Conservation (phyloP, 2,329 filamentous ascomycete species). For the Xylariaceae sp. region DNA sequence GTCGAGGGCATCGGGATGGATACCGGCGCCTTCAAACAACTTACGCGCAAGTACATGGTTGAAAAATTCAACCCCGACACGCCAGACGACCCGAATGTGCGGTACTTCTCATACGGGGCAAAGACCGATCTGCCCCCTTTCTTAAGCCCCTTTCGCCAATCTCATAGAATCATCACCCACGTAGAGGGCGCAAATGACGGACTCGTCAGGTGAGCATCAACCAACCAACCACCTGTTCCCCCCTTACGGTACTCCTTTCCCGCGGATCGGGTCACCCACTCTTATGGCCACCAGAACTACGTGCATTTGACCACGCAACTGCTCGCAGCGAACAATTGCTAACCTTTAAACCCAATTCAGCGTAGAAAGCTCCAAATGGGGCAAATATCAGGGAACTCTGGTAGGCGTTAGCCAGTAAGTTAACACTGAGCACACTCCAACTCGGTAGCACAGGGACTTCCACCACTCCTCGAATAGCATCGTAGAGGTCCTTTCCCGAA, state of each 20-base stretch:
- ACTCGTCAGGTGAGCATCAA: no score
- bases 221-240: no score
- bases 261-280: no score
- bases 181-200: conserved; percentile 61
- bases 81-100: conserved; percentile 46
- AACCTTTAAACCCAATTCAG: no score
- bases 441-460: no score
- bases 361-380: conserved; percentile 58
- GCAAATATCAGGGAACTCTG: conserved; percentile 60
- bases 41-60: conserved; percentile 55
- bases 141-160: conserved; percentile 58
- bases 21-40: conserved; percentile 57
- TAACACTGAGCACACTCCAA: no score
- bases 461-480: no score
- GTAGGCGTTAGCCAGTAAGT: conserved; percentile 51
- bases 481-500: no score
- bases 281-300: no score
- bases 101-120: conserved; percentile 62
- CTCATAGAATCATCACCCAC: conserved; percentile 45
- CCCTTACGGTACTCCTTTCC: no score
- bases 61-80: conserved; percentile 56
- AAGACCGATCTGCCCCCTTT: conserved; percentile 49
- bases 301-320: no score
- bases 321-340: no score
- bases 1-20: conserved; percentile 49